Evolutionary conservation across 2,329 filamentous ascomycete species (phyloP).

Genomic region (Pestalotiopsis sp.): DNA sequence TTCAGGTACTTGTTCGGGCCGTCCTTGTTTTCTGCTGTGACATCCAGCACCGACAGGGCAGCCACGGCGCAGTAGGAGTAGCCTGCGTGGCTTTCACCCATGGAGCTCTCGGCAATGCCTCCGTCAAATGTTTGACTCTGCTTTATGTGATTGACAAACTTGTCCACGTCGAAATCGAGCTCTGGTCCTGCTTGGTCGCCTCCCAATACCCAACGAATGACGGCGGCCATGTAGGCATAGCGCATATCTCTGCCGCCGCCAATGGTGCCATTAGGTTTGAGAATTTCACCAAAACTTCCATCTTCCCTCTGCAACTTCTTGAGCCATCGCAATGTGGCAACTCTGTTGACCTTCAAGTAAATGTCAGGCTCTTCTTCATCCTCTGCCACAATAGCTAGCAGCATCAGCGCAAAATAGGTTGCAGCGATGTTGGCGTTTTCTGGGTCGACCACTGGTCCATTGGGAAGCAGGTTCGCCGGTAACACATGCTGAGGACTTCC

Average conservation of each 20-base stretch:
- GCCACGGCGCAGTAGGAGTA: constrained; percentile 89
- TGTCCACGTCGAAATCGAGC: constrained; percentile 75
- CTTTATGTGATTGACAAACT: constrained; percentile 71
- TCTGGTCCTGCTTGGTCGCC: constrained; percentile 62
- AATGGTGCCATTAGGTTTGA: constrained; percentile 61
- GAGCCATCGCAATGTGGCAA: constrained; percentile 74
- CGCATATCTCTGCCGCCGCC: constrained; percentile 83
- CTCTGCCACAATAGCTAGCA: constrained; percentile 59
- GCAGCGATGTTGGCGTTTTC: constrained; percentile 76
- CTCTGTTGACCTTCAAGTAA: constrained; percentile 68
- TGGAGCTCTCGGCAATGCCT: constrained; percentile 77
- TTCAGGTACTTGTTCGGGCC: constrained; percentile 37
- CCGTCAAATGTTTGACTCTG: constrained; percentile 80
- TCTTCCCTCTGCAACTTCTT: constrained; percentile 75
- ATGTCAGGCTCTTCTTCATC: constrained; percentile 43
- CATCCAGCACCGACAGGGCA: constrained; percentile 75
- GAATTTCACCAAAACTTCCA: constrained; percentile 88
- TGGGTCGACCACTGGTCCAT: constrained; percentile 35
- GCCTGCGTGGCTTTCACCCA: constrained; percentile 85
- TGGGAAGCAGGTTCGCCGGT: constrained; percentile 43
- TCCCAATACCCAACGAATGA: constrained; percentile 79
- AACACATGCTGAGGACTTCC: constrained; percentile 73
- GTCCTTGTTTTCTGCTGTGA: constrained; percentile 39
- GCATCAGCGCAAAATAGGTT: constrained; percentile 84
- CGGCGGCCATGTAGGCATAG: constrained; percentile 83